These are phyloP conservation scores for Psidium friedrichsthalianum DNA, from an alignment of 345 rosid genomes.

Conservation along the genomic window DNA sequence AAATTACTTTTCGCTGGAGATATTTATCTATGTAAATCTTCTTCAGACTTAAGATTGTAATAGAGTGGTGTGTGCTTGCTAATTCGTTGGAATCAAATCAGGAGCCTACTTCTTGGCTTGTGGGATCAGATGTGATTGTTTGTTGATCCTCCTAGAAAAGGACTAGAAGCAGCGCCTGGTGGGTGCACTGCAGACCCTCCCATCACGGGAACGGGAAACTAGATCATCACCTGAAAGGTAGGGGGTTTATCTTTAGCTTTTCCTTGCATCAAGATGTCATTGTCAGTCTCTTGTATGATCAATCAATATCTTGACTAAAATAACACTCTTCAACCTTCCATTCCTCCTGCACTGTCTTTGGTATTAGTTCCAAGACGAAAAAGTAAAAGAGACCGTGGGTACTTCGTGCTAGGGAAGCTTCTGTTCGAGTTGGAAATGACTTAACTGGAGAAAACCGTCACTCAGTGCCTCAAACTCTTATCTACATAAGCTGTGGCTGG, in stretches of 20 bases:
- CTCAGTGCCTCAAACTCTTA: slow-evolving; percentile 65
- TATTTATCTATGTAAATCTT: neutral
- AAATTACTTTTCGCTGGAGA: neutral
- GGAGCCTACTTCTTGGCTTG: slow-evolving; percentile 89
- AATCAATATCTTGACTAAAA: neutral
- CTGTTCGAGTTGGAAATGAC: slow-evolving; percentile 54
- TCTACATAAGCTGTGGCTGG: slow-evolving; percentile 98
- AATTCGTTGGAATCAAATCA: slow-evolving; percentile 6
- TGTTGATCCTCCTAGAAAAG: slow-evolving; percentile 96
- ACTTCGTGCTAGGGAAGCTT: slow-evolving; percentile 70
- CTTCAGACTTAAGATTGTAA: neutral
- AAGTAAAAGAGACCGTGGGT: slow-evolving; percentile 97
- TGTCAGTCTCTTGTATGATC: neutral
- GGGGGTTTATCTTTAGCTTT: neutral
- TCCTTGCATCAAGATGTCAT: neutral
- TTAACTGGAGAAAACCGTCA: slow-evolving; percentile 23
- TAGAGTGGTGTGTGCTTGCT: neutral
- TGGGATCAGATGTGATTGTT: slow-evolving; percentile 81
- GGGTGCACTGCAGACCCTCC: slow-evolving; percentile 42
- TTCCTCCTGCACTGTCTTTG: slow-evolving; percentile 11
- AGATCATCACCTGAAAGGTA: slow-evolving; percentile 44
- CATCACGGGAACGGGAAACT: slow-evolving; percentile 34
- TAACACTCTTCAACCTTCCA: neutral
- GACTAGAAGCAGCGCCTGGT: slow-evolving; percentile 67
- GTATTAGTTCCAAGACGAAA: slow-evolving; percentile 32